A percentile compares a stretch with the other conserved stretches of the same genome.
Conservation (phyloP, 129 eudicot species). For the Silybum marianum region DNA sequence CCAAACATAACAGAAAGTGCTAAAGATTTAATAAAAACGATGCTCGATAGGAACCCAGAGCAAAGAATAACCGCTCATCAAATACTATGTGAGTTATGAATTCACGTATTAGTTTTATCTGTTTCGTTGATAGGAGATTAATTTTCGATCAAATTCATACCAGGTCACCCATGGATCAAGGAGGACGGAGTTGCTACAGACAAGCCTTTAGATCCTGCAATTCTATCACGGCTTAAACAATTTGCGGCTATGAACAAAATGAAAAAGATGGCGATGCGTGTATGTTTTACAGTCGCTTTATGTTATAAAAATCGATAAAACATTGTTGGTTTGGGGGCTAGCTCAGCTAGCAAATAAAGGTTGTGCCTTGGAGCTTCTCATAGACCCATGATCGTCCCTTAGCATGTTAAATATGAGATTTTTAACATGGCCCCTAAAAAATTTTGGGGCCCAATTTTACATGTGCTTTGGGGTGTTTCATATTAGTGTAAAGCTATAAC, state of each 20-base stretch:
- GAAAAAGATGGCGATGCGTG: slow-evolving; percentile 54
- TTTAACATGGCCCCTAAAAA: too few species aligned
- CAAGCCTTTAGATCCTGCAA: slow-evolving; percentile 47
- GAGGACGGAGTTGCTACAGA: slow-evolving; percentile 51
- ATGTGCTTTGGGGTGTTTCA: too few species aligned
- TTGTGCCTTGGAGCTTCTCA: not conserved
- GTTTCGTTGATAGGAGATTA: not conserved
- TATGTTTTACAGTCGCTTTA: slow-evolving; percentile 5
- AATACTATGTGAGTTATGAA: slow-evolving; percentile 36
- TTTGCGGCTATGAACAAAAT: slow-evolving; percentile 55
- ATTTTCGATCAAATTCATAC: not conserved
- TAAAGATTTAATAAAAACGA: slow-evolving; percentile 39
- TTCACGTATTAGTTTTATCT: not conserved
- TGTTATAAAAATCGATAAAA: not conserved
- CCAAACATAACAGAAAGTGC: slow-evolving; percentile 38
- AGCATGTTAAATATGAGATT: too few species aligned
- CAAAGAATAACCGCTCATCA: slow-evolving; percentile 40
- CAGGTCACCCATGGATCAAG: slow-evolving; percentile 56
- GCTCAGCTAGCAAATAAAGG: not conserved
- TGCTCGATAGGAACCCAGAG: slow-evolving; percentile 38
- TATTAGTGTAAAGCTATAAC: too few species aligned
- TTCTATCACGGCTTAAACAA: slow-evolving; percentile 47
- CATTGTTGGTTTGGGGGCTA: not conserved
- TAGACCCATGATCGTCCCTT: too few species aligned
- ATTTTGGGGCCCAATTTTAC: too few species aligned